phyloP scores from a whole-genome alignment of 177 flowering plant genomes.

The Tripterygium wilfordii region DNA sequence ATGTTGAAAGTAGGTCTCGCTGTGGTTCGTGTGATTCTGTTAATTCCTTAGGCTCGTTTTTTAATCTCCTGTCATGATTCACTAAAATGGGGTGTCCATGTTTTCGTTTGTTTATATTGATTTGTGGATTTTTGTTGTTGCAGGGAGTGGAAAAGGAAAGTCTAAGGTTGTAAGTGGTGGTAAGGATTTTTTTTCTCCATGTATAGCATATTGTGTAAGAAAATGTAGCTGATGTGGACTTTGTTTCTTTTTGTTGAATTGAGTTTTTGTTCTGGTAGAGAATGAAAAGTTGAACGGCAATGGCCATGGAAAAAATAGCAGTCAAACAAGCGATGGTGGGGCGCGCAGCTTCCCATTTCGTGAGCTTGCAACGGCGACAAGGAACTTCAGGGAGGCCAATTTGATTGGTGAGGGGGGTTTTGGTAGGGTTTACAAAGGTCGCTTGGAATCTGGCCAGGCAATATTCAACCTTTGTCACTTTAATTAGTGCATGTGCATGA shows the following conservation, averaged over 20 bases:
- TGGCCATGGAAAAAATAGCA: not conserved
- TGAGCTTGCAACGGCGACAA: constrained; percentile 47
- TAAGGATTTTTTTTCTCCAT: too few relatives aligned
- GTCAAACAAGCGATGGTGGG: constrained; percentile 1
- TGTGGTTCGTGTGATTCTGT: constrained; percentile 10
- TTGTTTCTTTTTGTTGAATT: too few relatives aligned
- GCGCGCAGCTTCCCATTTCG: constrained; percentile 48
- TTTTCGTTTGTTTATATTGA: not conserved
- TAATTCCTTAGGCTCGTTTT: constrained; percentile 15
- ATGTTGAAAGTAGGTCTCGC: constrained; percentile 23
- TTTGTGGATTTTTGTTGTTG: constrained; percentile 5
- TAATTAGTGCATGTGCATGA: not conserved
- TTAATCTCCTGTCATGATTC: not conserved
- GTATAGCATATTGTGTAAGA: too few relatives aligned
- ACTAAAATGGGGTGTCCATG: not conserved
- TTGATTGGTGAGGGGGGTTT: constrained; percentile 64
- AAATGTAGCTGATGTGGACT: not conserved
- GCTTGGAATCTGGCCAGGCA: constrained; percentile 41
- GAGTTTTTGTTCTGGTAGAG: not conserved
- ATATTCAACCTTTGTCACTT: constrained; percentile 1
- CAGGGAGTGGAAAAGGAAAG: constrained; percentile 23
- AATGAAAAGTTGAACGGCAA: constrained; percentile 1
- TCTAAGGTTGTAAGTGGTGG: too few relatives aligned
- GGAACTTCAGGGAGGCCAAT: constrained; percentile 38
- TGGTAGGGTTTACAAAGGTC: constrained; percentile 57